These are phyloP conservation scores for Boletus rufocinnamomeus DNA, from an alignment of 768 basidiomycete species.

Conservation along the genomic window DNA sequence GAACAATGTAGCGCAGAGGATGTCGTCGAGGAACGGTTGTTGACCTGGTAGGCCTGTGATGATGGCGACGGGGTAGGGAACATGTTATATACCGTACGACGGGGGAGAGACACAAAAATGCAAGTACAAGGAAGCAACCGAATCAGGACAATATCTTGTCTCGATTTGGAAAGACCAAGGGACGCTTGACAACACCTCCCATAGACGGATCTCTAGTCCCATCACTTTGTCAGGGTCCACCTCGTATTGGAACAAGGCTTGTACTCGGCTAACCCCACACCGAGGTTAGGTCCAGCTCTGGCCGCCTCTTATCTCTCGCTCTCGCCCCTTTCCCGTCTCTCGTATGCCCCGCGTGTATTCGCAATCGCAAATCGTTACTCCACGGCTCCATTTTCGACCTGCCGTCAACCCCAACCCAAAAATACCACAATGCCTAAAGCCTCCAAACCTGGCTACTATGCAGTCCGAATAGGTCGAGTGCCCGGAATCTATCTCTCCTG, in stretches of 20 bases:
- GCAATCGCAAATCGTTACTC: too few species aligned
- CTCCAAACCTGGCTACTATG: constrained; percentile 61
- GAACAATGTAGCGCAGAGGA: constrained; percentile 10
- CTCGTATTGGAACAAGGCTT: constrained; percentile 22
- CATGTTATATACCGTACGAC: constrained; percentile 30
- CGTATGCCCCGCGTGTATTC: background rate
- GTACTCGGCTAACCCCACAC: too few species aligned
- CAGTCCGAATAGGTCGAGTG: constrained; percentile 62
- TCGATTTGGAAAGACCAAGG: constrained; percentile 14
- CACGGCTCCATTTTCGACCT: background rate
- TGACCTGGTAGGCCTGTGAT: constrained; percentile 10
- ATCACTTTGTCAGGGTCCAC: constrained; percentile 10
- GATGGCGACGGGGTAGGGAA: constrained; percentile 3
- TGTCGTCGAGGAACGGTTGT: constrained; percentile 15
- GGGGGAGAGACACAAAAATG: background rate
- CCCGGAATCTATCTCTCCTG: constrained; percentile 74
- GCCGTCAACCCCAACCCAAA: background rate
- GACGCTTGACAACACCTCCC: background rate
- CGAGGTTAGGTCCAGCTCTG: background rate
- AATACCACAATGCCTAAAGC: constrained; percentile 37
- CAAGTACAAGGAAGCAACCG: constrained; percentile 32
- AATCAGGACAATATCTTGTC: constrained; percentile 24
- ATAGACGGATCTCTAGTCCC: too few species aligned
- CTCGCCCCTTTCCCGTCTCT: background rate
- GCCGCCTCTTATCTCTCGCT: background rate